Evolutionary conservation across 2,329 filamentous ascomycete species (phyloP).

Genomic region (Aureobasidium sp.): DNA sequence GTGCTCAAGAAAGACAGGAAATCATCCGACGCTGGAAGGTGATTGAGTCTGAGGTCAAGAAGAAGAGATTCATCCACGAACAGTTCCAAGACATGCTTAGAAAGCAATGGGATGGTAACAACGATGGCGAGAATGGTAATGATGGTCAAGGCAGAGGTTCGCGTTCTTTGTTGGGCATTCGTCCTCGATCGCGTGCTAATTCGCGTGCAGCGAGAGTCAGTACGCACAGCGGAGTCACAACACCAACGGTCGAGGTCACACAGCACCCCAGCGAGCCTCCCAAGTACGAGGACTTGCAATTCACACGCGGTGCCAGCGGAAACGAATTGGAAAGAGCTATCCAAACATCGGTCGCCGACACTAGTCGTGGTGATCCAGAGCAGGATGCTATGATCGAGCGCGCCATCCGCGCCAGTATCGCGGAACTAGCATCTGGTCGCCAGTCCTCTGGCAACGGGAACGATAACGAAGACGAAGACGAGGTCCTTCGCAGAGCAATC

Average conservation of each 20-base stretch:
- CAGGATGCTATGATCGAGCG: slow-evolving; percentile 67
- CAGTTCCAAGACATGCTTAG: slow-evolving; percentile 38
- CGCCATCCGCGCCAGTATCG: slow-evolving; percentile 66
- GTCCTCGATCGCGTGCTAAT: neutral
- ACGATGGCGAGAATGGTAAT: slow-evolving; percentile 13
- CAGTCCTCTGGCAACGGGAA: neutral
- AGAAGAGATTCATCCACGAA: slow-evolving; percentile 52
- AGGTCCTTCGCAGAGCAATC: slow-evolving; percentile 42
- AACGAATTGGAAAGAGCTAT: slow-evolving; percentile 66
- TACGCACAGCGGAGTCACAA: neutral
- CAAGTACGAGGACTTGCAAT: slow-evolving; percentile 33
- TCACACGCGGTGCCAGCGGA: slow-evolving; percentile 28
- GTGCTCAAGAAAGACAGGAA: slow-evolving; percentile 53
- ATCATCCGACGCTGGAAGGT: slow-evolving; percentile 61
- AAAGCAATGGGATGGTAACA: slow-evolving; percentile 28
- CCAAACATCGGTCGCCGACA: slow-evolving; percentile 59
- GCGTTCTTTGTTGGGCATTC: neutral
- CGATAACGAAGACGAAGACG: slow-evolving; percentile 30
- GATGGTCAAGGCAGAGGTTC: neutral
- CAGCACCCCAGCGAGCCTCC: slow-evolving; percentile 26
- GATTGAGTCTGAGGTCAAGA: slow-evolving; percentile 52
- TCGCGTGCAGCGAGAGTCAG: neutral
- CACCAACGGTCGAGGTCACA: slow-evolving; percentile 11
- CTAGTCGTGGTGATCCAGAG: slow-evolving; percentile 59
- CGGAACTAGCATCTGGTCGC: slow-evolving; percentile 41